Percentiles rank a stretch among this genome's conserved stretches.
phyloP scores from a whole-genome alignment of 2,329 filamentous ascomycete species.

The Juglanconis oblonga region DNA sequence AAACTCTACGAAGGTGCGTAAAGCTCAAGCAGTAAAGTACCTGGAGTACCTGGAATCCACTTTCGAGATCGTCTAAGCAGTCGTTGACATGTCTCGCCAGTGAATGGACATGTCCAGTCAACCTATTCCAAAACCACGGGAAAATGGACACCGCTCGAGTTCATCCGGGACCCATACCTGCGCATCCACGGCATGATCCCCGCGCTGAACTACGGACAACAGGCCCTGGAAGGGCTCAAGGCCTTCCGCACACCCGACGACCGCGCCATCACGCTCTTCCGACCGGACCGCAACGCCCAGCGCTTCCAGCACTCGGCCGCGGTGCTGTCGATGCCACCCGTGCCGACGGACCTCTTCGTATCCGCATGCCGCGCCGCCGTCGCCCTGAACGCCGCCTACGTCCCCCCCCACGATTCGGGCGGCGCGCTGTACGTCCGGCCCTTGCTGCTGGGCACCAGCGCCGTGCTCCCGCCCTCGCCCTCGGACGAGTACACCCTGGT shows the following conservation, averaged over 20 bases:
- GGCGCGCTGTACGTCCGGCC: constrained; percentile 68
- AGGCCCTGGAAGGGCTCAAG: neutral
- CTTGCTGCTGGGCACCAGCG: constrained; percentile 61
- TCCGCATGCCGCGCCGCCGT: constrained; percentile 60
- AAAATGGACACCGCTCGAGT: neutral
- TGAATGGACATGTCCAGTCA: neutral
- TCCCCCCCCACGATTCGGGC: constrained; percentile 61
- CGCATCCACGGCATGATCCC: neutral
- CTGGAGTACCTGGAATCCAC: neutral
- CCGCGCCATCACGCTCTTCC: constrained; percentile 58
- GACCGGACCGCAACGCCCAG: constrained; percentile 59
- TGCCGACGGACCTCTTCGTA: constrained; percentile 58
- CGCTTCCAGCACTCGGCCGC: constrained; percentile 62
- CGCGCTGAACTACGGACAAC: constrained; percentile 1
- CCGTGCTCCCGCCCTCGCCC: constrained; percentile 60
- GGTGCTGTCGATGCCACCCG: constrained; percentile 60
- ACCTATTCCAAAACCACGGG: neutral
- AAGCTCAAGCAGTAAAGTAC: no score
- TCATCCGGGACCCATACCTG: neutral
- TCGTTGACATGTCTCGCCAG: neutral
- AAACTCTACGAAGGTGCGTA: no score
- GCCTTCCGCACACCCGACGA: neutral
- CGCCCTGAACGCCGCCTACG: constrained; percentile 62
- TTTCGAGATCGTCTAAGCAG: neutral
- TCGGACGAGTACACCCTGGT: constrained; percentile 63